Evolutionary conservation across 2,329 filamentous ascomycete species (phyloP).

Genomic region (Colletotrichum paranaense): DNA sequence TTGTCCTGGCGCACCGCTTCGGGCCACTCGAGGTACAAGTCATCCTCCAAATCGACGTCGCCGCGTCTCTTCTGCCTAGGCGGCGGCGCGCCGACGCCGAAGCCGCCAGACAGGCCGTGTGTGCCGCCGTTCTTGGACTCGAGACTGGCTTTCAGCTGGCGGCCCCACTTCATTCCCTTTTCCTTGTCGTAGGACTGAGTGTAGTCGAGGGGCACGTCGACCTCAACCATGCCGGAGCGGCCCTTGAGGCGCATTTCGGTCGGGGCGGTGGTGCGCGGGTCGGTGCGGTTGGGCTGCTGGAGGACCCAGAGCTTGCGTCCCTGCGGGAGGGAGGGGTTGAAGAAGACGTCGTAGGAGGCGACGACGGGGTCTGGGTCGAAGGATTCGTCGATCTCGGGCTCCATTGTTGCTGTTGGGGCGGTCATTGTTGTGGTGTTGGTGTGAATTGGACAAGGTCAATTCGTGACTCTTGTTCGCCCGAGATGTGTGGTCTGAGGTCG

Average conservation of each 20-base stretch:
- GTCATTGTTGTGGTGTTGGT: constrained; percentile 5
- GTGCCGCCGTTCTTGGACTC: constrained; percentile 71
- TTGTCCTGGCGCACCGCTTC: constrained; percentile 76
- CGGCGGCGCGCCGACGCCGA: constrained; percentile 69
- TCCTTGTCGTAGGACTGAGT: constrained; percentile 81
- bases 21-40: constrained; percentile 68
- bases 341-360: constrained; percentile 84
- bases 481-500: not conserved
- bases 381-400: constrained; percentile 39
- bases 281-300: constrained; percentile 85
- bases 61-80: constrained; percentile 43
- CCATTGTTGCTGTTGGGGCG: constrained; percentile 39
- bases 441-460: not conserved
- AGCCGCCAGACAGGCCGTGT: constrained; percentile 78
- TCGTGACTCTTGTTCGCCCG: constrained; percentile 7
- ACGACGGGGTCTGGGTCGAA: constrained; percentile 74
- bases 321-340: constrained; percentile 77
- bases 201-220: constrained; percentile 88
- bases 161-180: constrained; percentile 86
- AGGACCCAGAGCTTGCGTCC: constrained; percentile 81
- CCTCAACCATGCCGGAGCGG: constrained; percentile 84
- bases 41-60: constrained; percentile 56
- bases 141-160: constrained; percentile 73
- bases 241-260: constrained; percentile 85
- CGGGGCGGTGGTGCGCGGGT: constrained; percentile 68